A percentile compares a stretch with the other conserved stretches of the same genome.
Evolutionary conservation across 441 rosid genomes (phyloP).

Genomic region (Adansonia madagascariensis): DNA sequence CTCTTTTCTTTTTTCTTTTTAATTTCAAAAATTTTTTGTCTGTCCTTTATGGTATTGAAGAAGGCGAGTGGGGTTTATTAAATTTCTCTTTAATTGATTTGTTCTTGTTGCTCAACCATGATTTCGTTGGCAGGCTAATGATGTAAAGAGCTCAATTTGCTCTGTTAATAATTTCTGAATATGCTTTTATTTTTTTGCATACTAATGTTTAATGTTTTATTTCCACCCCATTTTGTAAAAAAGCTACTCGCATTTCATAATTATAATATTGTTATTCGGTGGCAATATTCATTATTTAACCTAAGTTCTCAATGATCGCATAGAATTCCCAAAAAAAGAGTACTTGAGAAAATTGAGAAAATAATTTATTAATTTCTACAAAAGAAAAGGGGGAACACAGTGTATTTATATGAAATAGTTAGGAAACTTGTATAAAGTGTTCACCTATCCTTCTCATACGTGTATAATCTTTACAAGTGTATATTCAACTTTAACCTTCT

Average conservation of each 20-base stretch:
- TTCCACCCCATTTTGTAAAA: background rate
- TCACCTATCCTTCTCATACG: slow-evolving; percentile 13
- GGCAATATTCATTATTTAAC: background rate
- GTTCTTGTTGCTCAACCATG: background rate
- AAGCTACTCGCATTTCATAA: background rate
- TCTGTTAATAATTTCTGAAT: background rate
- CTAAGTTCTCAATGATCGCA: background rate
- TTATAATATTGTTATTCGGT: background rate
- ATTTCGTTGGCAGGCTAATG: background rate
- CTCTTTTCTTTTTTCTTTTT: background rate
- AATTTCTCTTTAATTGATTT: background rate
- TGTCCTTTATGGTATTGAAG: background rate
- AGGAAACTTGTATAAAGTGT: background rate
- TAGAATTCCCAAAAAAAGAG: background rate
- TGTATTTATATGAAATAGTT: background rate
- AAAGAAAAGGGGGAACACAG: too few relatives aligned
- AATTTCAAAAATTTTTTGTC: background rate
- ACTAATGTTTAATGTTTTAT: background rate
- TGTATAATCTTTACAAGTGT: slow-evolving; percentile 49
- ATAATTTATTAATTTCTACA: background rate
- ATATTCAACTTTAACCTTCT: slow-evolving; percentile 42
- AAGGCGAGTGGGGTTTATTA: background rate
- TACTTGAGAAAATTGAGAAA: too few relatives aligned
- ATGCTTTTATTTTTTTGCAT: background rate
- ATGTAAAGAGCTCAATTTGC: slow-evolving; percentile 2